Base-by-base conservation (phyloP, 805 yeast species). In the Wickerhamiella azyma region DNA sequence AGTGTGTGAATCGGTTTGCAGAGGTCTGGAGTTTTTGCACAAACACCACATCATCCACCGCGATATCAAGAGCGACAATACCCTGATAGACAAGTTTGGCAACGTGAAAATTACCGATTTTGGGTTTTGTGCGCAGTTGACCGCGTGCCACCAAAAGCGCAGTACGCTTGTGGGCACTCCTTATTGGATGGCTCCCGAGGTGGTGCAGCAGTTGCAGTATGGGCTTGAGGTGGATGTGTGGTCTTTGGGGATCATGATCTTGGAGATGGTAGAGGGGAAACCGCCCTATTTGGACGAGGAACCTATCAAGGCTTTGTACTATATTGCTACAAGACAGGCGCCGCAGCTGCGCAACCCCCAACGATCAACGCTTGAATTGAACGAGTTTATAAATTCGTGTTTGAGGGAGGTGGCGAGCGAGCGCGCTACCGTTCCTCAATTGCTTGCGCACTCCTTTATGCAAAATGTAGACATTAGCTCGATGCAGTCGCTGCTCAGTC, bases 241-340 rank as follows among this genome's bases (percentile, higher is more conserved):
- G 98, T 89, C 97, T 0, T 63, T 89, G 43, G 98, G 98, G 11
- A 85, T 92, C 49, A 89, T 98, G 0, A 70, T 86, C 3, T 89
- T 79, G 64, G 98, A 92, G 63, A 79, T 89, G 52, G 94, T 94
- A 8, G 88, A 96, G 0, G 97, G 97, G 0, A 85, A 85, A 54
- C 98, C 98, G 3, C 98, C 98, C 0, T 88, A 88, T 57, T 79
- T 95, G 55, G 96, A 92, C 50, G 83, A 84, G 54, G 98, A 89
- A 58, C 95, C 96, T 0, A 69, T 81, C 67, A 73, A 94, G 66
- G 98, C 96, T 1, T 83, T 92, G 86, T 89, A 85, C 59, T 67
- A 88, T 62, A 86, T 92, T 42, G 84, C 96, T 0, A 83, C 85
- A 52, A 85, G 83, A 54, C 85, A 86, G 46, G 98, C 98, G 5